A percentile compares a stretch with the other conserved stretches of the same genome.
These are phyloP conservation scores for Populus tremula DNA, from an alignment of 345 rosid genomes.

Conservation along the genomic window DNA sequence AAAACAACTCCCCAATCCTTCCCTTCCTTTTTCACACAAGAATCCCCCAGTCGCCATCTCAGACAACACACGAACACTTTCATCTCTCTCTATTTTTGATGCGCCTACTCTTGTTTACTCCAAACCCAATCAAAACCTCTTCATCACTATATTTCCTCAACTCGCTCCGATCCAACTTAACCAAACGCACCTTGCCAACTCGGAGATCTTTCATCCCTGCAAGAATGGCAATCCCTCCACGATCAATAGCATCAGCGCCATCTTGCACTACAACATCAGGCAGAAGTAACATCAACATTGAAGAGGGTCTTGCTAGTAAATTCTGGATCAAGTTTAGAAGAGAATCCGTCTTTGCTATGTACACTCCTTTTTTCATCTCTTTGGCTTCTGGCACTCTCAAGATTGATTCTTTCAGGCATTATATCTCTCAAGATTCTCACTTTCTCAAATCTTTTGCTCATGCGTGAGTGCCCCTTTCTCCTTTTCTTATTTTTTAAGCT, in stretches of 20 bases:
- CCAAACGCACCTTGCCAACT: not conserved
- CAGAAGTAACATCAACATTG: not conserved
- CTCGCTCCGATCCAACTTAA: conserved; percentile 1
- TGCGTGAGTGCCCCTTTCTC: conserved; percentile 56
- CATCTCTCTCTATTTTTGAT: not conserved
- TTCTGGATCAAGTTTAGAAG: conserved; percentile 71
- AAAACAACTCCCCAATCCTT: not conserved
- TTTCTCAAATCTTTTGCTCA: conserved; percentile 85
- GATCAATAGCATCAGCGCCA: conserved; percentile 1
- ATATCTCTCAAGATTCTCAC: conserved; percentile 74
- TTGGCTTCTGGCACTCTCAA: conserved; percentile 81
- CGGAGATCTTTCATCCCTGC: conserved; percentile 6
- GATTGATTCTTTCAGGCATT: conserved; percentile 66
- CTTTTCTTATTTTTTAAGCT: not conserved
- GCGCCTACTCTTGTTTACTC: conserved; percentile 7
- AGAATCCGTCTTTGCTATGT: conserved; percentile 63
- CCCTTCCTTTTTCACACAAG: not conserved
- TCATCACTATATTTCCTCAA: not conserved
- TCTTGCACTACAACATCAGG: not conserved
- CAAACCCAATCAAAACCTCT: conserved; percentile 34
- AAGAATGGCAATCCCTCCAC: conserved; percentile 26
- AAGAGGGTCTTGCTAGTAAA: conserved; percentile 55
- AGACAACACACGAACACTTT: not conserved
- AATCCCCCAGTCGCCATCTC: not conserved
- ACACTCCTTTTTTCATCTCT: conserved; percentile 67